Base-by-base conservation (phyloP, 306 rosid genomes). In the Dryas octopetala region DNA sequence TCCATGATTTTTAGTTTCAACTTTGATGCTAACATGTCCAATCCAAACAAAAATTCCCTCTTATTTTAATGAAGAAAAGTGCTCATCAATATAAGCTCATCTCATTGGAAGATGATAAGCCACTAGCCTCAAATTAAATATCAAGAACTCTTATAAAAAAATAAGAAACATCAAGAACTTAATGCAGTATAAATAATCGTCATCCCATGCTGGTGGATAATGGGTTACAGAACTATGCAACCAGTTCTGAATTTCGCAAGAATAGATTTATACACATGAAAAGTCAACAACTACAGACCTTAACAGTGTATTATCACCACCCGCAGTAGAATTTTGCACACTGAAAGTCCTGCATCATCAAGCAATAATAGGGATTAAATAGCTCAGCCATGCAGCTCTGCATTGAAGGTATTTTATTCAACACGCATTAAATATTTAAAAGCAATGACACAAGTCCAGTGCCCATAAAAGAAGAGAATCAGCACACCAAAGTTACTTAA, bases 281-380 rank as follows among this genome's bases (percentile, higher is more conserved):
- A 46, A 44, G 72, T 45, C 14, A 76, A 67, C 15, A 61, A 82
- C 79, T 62, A 68, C 93, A 81, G 72, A 95, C 98, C 98, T 90
- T 72, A 47, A 71, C 0, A 68, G 78, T 72, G 55, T 54, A 12
- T 71, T 75, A 88, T 76, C 80, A 71, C 79, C 79, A 63, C 65
- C 80, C 48, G 75, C 75, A 61, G 85, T 54, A 77, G 64, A 61
- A 75, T 76, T 75, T 76, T 74, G 75, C 41, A 85, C 80, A 73
- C 48, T 68, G 71, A 80, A 79, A 68, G 88, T 78, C 78, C 93
- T 82, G 85, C 73, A 63, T 38, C 81, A 82, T 74, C 82, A 46
- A 83, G 54, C 4, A 55, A 46, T 53, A 73, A 61, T 8, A 60
- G 17, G 57, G 50, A 77, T 74, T 57, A 80, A 64, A 52, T 49